Evolutionary conservation across 306 rosid species (phyloP), one percentile per base, ranked within the genome.

Genomic region (Corylus americana): DNA sequence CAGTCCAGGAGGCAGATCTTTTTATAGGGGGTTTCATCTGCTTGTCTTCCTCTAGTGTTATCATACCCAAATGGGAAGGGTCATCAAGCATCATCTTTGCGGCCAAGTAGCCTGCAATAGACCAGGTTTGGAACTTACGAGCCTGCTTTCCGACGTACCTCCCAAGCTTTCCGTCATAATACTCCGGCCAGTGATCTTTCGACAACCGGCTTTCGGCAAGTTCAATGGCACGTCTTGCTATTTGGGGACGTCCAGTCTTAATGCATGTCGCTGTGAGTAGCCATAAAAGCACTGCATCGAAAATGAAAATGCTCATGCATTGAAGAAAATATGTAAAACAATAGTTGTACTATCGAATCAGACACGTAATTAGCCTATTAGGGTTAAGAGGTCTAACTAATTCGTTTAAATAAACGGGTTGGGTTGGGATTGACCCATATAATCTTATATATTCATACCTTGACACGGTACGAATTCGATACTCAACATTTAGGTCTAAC

Each of bases 11-110:
- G n/a, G 76, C 61, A 11, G 81, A 84, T 84, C 87, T 73, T 68
- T 73, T 76, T n/a, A 84, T 3, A 4, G 47, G 59, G 58, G 79
- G 81, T 10, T 72, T 84, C 61, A 55, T 76, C 45, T 77, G 84
- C 35, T 66, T 68, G 66, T 84, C 87, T 63, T 84, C 87, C 76
- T 57, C 79, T 7, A 80, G 68, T 5, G 84, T 72, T 35, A 84
- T 80, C 87, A 84, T 84, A 3, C 87, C 84, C 76, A 80, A 66
- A 73, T 84, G 84, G 27, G 84, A 84, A 1, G 87, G 87, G 18
- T 80, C 87, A 31, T 84, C 87, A 37, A 84, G 61, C 87, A 84
- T 80, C 87, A 84, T 73, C 84, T 84, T 84, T 3, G 87, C 77
- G 73, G 80, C 87, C 81, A 84, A 73, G 69, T 84, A 84, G n/a